A percentile compares a stretch with the other conserved stretches of the same genome.
phyloP scores from a whole-genome alignment of 768 basidiomycete genomes.

The Pleurotus djamor region DNA sequence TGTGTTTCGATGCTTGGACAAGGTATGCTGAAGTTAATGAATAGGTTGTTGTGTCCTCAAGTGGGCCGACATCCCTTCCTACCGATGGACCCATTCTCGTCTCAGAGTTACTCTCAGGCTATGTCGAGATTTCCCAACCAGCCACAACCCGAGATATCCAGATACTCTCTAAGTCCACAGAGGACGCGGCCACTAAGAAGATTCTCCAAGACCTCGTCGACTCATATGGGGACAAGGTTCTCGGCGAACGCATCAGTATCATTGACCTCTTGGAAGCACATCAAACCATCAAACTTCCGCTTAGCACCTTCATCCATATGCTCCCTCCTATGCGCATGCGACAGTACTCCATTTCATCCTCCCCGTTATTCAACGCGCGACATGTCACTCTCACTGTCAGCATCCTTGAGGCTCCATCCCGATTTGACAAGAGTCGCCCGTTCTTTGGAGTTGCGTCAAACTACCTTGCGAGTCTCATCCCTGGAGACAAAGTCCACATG shows the following conservation, averaged over 20 bases:
- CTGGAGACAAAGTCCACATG: conserved; percentile 41
- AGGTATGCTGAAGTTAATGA: neutral
- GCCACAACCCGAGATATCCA: conserved; percentile 40
- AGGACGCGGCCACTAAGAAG: conserved; percentile 18
- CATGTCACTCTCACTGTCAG: conserved; percentile 43
- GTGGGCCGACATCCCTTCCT: conserved; percentile 37
- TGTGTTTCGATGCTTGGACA: neutral
- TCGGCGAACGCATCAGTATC: conserved; percentile 32
- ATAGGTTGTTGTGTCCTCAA: conserved; percentile 33
- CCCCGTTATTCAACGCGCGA: conserved; percentile 39
- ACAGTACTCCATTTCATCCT: conserved; percentile 51
- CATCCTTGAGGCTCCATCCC: conserved; percentile 35
- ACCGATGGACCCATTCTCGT: conserved; percentile 33
- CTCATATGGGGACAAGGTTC: conserved; percentile 29
- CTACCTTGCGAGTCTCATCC: conserved; percentile 35
- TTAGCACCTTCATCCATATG: conserved; percentile 35
- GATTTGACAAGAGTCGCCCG: conserved; percentile 24
- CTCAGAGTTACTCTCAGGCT: conserved; percentile 35
- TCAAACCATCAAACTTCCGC: conserved; percentile 29
- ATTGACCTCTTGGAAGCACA: conserved; percentile 39
- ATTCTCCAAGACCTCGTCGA: conserved; percentile 25
- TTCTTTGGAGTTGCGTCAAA: conserved; percentile 48
- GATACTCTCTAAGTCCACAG: conserved; percentile 21
- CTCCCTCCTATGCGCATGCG: conserved; percentile 46
- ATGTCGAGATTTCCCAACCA: conserved; percentile 46